Base-by-base conservation (phyloP, 768 basidiomycete species). In the Kondoa subrosea region DNA sequence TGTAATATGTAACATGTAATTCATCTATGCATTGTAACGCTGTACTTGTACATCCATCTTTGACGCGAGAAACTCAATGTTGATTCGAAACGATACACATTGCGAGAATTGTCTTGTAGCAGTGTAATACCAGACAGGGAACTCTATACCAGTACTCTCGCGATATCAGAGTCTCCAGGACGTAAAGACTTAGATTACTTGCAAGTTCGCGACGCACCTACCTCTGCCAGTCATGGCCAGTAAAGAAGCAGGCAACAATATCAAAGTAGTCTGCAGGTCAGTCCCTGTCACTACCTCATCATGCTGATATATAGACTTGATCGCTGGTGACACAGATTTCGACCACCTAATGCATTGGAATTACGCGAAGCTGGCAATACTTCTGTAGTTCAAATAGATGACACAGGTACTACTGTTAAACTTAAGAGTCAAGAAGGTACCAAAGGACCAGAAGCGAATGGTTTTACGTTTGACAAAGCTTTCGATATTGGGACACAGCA, bases 221-320 rank as follows among this genome's bases (percentile, higher is more conserved):
- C 62, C 65, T 64, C 34, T 2, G 14, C 26, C 62, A 4, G 32
- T 30, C 27, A 56, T 63, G 16, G 56, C 31, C 31, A 29, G 30
- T 30, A 33, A 64, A 31, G 29, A 57, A 2, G 16, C 68, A 17
- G 26, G 67, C 1, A 91, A 85, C 72, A 92, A 92, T 77, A 91
- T 93, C 83, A 93, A 97, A 82, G 95, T 99, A 76, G 90, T 99
- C 72, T 97, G 93, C 83, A 90, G 93, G 93, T 92, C 73, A 73
- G 90, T 79, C 64, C 14, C 59, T 14, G 27, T 21, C 40, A 63
- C 66, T 58, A 57, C 69, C n/a, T 50, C 61, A 69, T 69, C 62
- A 65, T 64, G 67, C 61, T 40, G 34, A 57, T 4, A 31, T 66
- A 56, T 34, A 67, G 57, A 32, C 33, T 60, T 26, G 65, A 40